These are phyloP conservation scores for Monilinia vaccinii-corymbosi DNA, from an alignment of 2,329 filamentous ascomycete species.

Conservation along the genomic window DNA sequence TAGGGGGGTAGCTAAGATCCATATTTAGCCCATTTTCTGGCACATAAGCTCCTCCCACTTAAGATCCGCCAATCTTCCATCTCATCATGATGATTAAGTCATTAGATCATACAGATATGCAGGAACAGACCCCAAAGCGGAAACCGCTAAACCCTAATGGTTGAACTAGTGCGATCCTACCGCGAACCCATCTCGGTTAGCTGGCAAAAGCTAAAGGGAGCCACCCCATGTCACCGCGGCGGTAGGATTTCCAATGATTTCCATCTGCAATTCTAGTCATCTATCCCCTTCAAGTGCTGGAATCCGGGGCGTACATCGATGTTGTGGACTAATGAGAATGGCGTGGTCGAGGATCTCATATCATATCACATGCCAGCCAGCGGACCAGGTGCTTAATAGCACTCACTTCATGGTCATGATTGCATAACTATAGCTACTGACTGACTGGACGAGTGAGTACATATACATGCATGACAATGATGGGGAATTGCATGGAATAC, in stretches of 20 bases:
- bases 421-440: too few species aligned
- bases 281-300: neutral
- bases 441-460: too few species aligned
- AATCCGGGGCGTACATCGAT: too few species aligned
- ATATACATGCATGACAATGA: too few species aligned
- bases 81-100: neutral
- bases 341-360: neutral
- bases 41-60: neutral
- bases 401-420: too few species aligned
- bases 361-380: too few species aligned
- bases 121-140: neutral
- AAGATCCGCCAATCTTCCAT: neutral
- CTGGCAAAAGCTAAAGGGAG: neutral
- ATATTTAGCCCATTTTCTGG: too few species aligned
- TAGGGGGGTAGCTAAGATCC: too few species aligned
- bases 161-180: neutral
- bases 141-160: neutral
- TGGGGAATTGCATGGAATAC: too few species aligned
- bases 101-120: neutral
- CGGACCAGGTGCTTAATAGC: too few species aligned
- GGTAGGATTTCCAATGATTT: neutral
- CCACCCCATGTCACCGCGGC: neutral
- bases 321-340: neutral
- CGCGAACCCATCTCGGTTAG: neutral
- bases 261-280: too few species aligned